Percentiles rank a stretch among this genome's conserved stretches.
These are phyloP conservation scores for Bombardia bombarda DNA, from an alignment of 495 filamentous ascomycete species.

Conservation along the genomic window DNA sequence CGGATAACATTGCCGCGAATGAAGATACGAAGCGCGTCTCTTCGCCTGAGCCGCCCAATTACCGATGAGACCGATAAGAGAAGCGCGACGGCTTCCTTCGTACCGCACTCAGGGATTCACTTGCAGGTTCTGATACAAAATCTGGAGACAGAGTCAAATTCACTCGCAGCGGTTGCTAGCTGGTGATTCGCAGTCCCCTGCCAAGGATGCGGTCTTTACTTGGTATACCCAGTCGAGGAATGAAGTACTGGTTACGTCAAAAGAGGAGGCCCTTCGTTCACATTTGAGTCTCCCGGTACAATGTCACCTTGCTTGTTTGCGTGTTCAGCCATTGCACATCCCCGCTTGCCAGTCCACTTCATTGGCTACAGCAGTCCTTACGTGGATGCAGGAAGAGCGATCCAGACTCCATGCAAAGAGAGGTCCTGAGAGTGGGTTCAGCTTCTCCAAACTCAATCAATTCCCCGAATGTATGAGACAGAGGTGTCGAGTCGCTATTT, in stretches of 20 bases:
- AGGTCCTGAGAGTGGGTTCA: too few species aligned
- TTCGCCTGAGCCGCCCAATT: too few species aligned
- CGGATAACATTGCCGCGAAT: too few species aligned
- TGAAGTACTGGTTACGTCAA: too few species aligned
- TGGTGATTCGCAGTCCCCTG: not conserved
- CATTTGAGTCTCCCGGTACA: not conserved
- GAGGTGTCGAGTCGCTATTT: not conserved
- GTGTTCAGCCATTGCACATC: not conserved
- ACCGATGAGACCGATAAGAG: too few species aligned
- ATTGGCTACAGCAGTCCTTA: constrained; percentile 1
- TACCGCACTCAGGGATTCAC: too few species aligned
- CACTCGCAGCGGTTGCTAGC: too few species aligned
- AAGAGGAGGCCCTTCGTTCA: not conserved
- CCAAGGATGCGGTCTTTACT: not conserved
- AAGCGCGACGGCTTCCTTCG: too few species aligned
- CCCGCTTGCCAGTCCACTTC: constrained; percentile 2
- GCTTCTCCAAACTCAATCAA: constrained; percentile 3
- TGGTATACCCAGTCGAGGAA: not conserved
- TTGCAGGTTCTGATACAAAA: too few species aligned
- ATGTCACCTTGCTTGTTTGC: not conserved
- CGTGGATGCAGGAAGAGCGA: constrained; percentile 3
- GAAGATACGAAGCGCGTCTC: too few species aligned
- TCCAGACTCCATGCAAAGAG: constrained; percentile 4
- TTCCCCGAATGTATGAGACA: not conserved
- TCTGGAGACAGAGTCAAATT: too few species aligned